phyloP scores from a whole-genome alignment of 2,329 filamentous ascomycete genomes.

The Microcyclosporella mali region DNA sequence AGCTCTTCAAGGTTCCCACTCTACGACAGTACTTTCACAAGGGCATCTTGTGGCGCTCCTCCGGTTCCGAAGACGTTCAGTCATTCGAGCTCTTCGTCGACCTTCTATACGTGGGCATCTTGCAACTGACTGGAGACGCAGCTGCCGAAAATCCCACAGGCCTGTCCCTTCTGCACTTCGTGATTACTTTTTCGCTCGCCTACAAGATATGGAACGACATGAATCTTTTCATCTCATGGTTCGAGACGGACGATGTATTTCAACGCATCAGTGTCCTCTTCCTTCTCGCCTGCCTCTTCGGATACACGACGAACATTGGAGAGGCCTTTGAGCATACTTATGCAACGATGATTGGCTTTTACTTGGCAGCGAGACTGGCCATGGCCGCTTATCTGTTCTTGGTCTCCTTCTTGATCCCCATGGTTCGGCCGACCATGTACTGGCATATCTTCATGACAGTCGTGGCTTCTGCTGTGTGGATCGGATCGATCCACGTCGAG shows the following conservation, averaged over 20 bases:
- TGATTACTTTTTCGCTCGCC: constrained; percentile 54
- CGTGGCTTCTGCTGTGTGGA: constrained; percentile 52
- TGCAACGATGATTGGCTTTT: constrained; percentile 54
- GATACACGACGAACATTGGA: constrained; percentile 58
- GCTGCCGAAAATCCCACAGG: constrained; percentile 53
- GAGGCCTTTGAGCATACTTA: constrained; percentile 53
- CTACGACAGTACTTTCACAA: constrained; percentile 62
- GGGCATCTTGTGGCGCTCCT: constrained; percentile 57
- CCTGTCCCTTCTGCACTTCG: constrained; percentile 52
- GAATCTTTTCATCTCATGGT: constrained; percentile 53
- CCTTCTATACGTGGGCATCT: constrained; percentile 58
- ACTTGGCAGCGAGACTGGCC: constrained; percentile 52
- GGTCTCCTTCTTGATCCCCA: constrained; percentile 48
- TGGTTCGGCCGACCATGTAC: constrained; percentile 53
- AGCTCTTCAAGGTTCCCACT: constrained; percentile 54
- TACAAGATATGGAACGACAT: constrained; percentile 62
- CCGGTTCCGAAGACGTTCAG: constrained; percentile 54
- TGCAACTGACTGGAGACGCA: constrained; percentile 58
- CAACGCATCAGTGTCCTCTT: constrained; percentile 56
- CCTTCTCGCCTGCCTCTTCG: constrained; percentile 55
- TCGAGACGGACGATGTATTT: constrained; percentile 54
- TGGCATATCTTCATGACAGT: constrained; percentile 41
- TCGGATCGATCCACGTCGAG: constrained; percentile 52
- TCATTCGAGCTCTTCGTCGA: constrained; percentile 61
- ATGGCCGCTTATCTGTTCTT: constrained; percentile 45